A percentile compares a stretch with the other conserved stretches of the same genome.
Evolutionary conservation across 345 rosid species (phyloP).

Genomic region (Murraya paniculata): DNA sequence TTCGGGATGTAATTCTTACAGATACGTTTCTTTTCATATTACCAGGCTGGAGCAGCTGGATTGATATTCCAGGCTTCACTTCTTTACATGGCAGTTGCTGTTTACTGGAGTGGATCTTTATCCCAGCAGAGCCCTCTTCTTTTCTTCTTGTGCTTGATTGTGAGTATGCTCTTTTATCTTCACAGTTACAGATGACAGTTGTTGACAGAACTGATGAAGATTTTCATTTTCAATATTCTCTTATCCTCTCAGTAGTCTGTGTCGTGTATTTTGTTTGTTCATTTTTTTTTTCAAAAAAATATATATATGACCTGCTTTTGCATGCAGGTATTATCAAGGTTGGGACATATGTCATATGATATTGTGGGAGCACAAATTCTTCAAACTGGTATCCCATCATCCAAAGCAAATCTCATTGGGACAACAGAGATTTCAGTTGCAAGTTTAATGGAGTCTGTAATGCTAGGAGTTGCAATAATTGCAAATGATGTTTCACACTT

Average conservation of each 20-base stretch:
- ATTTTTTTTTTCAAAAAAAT: neutral
- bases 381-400: constrained; percentile 88
- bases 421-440: constrained; percentile 88
- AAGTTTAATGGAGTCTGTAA: constrained; percentile 81
- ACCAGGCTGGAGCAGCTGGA: constrained; percentile 95
- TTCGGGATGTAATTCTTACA: neutral
- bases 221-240: neutral
- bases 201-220: neutral
- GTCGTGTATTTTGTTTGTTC: neutral
- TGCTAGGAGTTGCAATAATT: constrained; percentile 83
- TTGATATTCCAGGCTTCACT: constrained; percentile 81
- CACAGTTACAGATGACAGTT: neutral
- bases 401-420: constrained; percentile 91
- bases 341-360: constrained; percentile 92
- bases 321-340: constrained; percentile 75
- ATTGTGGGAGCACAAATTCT: constrained; percentile 91
- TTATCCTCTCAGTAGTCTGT: neutral
- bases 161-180: constrained; percentile 30
- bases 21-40: constrained; percentile 10
- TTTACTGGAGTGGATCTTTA: constrained; percentile 70
- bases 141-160: constrained; percentile 77
- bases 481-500: constrained; percentile 86
- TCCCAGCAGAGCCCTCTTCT: constrained; percentile 65
- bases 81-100: constrained; percentile 69
- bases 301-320: neutral